These are phyloP conservation scores for Hemisphaericaspora xylanilytica DNA, from an alignment of 1,139 yeast genomes.

Conservation along the genomic window DNA sequence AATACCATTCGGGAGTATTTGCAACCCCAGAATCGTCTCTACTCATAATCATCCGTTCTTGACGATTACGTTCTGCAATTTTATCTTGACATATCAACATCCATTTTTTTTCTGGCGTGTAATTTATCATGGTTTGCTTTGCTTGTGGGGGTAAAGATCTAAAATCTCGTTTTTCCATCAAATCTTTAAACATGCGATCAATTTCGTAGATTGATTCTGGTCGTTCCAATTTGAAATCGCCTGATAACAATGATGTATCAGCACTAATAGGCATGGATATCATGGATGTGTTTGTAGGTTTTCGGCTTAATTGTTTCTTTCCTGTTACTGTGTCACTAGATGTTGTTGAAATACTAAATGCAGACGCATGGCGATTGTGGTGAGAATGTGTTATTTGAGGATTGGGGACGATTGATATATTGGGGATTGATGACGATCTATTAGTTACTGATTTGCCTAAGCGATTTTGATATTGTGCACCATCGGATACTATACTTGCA, in stretches of 20 bases:
- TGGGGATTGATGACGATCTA: slow-evolving; percentile 12
- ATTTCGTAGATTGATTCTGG: slow-evolving; percentile 61
- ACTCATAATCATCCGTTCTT: slow-evolving; percentile 31
- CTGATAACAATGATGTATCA: slow-evolving; percentile 13
- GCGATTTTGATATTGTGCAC: slow-evolving; percentile 29
- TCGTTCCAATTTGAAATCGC: slow-evolving; percentile 41
- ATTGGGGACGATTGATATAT: slow-evolving; percentile 25
- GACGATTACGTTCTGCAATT: slow-evolving; percentile 67
- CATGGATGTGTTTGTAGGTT: slow-evolving; percentile 23
- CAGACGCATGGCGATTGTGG: slow-evolving; percentile 42
- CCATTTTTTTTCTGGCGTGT: slow-evolving; percentile 83
- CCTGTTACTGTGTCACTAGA: slow-evolving; percentile 33
- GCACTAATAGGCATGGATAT: slow-evolving; percentile 30
- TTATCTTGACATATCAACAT: slow-evolving; percentile 87
- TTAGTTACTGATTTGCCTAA: slow-evolving; percentile 49
- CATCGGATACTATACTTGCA: slow-evolving; percentile 30
- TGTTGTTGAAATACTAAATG: slow-evolving; percentile 34
- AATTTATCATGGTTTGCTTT: slow-evolving; percentile 72
- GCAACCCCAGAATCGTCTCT: slow-evolving; percentile 34
- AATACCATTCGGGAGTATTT: slow-evolving; percentile 73
- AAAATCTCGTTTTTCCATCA: slow-evolving; percentile 82
- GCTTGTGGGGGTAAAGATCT: slow-evolving; percentile 76
- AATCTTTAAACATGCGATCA: slow-evolving; percentile 62
- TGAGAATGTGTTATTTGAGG: slow-evolving; percentile 31
- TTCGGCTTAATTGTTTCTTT: slow-evolving; percentile 17